These are phyloP conservation scores for Candida easanensis DNA, from an alignment of 805 yeast genomes.

Conservation along the genomic window DNA sequence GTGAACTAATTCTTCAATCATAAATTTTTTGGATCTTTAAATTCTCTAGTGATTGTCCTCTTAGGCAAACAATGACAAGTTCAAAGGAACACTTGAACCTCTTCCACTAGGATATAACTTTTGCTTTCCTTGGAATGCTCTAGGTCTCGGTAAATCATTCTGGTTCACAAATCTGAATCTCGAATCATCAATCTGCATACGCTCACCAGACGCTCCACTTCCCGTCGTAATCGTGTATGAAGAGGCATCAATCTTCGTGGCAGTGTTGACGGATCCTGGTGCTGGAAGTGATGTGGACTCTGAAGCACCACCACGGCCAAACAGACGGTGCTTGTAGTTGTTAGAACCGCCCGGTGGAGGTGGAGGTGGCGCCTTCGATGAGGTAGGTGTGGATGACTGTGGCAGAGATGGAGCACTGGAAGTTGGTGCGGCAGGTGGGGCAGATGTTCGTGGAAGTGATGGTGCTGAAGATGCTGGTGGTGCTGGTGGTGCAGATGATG, in stretches of 20 bases:
- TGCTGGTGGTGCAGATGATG: constrained; percentile 9
- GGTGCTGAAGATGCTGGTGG: constrained; percentile 19
- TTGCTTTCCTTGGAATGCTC: constrained; percentile 65
- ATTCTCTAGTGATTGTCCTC: no score
- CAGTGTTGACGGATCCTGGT: constrained; percentile 14
- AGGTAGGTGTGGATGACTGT: constrained; percentile 18
- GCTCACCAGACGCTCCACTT: constrained; percentile 21
- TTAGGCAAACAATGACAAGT: constrained; percentile 12
- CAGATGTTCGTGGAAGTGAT: constrained; percentile 10
- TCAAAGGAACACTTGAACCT: constrained; percentile 49
- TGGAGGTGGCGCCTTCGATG: constrained; percentile 25
- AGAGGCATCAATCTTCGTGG: constrained; percentile 26
- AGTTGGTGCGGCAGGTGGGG: constrained; percentile 12
- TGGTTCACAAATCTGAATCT: constrained; percentile 41
- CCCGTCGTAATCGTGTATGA: constrained; percentile 29
- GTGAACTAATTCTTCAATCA: no score
- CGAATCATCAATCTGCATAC: constrained; percentile 40
- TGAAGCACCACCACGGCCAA: constrained; percentile 9
- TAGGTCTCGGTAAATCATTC: constrained; percentile 79
- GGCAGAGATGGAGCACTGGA: constrained; percentile 26
- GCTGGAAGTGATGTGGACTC: constrained; percentile 18
- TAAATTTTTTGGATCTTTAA: no score
- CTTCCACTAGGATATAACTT: constrained; percentile 94
- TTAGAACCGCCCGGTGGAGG: constrained; percentile 17
- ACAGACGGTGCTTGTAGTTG: constrained; percentile 24